Evolutionary conservation across 2,329 filamentous ascomycete species (phyloP).

Genomic region (Bipolaris bicolor): DNA sequence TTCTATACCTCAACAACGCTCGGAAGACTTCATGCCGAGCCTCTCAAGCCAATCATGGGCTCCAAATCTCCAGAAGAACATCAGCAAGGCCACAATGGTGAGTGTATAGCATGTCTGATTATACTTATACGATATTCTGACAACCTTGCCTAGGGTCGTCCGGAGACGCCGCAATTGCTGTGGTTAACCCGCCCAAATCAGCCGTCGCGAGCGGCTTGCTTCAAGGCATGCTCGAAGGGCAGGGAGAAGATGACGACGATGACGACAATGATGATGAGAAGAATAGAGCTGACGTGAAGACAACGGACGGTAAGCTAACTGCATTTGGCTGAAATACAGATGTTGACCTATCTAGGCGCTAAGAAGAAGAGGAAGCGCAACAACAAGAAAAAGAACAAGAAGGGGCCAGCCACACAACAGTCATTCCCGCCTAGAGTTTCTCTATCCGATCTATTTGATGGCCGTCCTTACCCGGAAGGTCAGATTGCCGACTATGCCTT

Average conservation of each 20-base stretch:
- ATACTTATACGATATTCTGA: constrained; percentile 22
- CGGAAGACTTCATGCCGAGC: constrained; percentile 6
- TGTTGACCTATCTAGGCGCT: constrained; percentile 52
- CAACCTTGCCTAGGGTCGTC: constrained; percentile 33
- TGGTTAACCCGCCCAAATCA: constrained; percentile 43
- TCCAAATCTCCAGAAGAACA: constrained; percentile 49
- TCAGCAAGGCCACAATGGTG: constrained; percentile 43
- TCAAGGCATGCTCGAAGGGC: constrained; percentile 50
- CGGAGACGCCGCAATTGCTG: constrained; percentile 28
- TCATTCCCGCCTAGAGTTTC: constrained; percentile 75
- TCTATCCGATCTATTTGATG: constrained; percentile 72
- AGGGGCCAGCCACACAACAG: constrained; percentile 62
- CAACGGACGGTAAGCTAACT: constrained; percentile 23
- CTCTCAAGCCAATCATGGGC: constrained; percentile 38
- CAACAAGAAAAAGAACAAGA: constrained; percentile 77
- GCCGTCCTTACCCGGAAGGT: constrained; percentile 72
- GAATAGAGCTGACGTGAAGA: constrained; percentile 44
- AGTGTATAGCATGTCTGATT: background rate
- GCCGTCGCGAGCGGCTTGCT: constrained; percentile 46
- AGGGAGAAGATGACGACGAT: constrained; percentile 56
- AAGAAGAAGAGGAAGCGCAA: constrained; percentile 76
- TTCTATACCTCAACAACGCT: background rate
- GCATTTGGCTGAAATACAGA: background rate
- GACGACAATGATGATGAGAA: constrained; percentile 47
- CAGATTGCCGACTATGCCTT: constrained; percentile 72